Conservation (phyloP, 2,329 filamentous ascomycete species). For the Sordariomycetes sp. region DNA sequence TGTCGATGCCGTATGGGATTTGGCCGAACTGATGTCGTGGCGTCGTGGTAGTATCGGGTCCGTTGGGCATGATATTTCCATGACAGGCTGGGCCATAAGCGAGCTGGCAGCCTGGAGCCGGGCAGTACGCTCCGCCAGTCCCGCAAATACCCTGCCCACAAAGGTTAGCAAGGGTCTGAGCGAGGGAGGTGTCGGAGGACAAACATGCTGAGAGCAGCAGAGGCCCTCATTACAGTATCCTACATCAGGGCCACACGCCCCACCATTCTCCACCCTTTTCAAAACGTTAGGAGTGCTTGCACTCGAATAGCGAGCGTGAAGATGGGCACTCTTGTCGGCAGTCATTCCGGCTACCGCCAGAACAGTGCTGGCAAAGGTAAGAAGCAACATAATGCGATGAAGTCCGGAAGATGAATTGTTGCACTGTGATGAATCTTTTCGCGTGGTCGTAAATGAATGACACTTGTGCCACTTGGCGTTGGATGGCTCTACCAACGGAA, state of each 20-base stretch:
- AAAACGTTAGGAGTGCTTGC: neutral
- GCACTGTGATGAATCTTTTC: neutral
- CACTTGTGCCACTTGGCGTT: neutral
- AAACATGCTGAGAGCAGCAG: conserved; percentile 1
- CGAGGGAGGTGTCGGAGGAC: neutral
- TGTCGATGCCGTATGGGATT: conserved; percentile 40
- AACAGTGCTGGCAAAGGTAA: neutral
- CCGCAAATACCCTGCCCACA: neutral
- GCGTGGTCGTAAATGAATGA: neutral
- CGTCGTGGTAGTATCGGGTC: conserved; percentile 38
- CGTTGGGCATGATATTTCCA: conserved; percentile 36
- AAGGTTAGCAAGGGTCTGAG: neutral
- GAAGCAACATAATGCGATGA: neutral
- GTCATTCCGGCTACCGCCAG: neutral
- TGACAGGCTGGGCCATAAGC: conserved; percentile 48
- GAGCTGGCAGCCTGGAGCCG: conserved; percentile 47
- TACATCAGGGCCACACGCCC: neutral
- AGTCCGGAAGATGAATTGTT: neutral
- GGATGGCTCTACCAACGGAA: neutral
- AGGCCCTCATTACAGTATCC: neutral
- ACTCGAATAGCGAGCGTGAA: neutral
- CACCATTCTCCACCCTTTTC: neutral
- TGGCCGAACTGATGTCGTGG: conserved; percentile 37
- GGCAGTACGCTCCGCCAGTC: conserved; percentile 29
- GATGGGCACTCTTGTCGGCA: neutral